Base-by-base conservation (phyloP, 441 rosid genomes). In the Adansonia grandidieri region DNA sequence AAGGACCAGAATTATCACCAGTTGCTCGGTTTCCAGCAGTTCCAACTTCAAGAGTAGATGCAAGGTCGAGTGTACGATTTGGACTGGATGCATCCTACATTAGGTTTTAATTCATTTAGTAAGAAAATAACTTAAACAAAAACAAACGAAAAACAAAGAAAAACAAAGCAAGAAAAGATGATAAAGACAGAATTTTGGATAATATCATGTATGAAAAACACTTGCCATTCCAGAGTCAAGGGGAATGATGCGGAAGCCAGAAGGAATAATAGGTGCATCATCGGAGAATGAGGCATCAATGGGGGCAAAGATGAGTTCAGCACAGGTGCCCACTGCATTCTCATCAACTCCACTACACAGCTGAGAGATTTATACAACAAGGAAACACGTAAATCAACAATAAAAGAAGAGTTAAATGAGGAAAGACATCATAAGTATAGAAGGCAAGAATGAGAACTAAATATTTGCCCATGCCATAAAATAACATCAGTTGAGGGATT, bases 211-310 rank as follows among this genome's bases (percentile, higher is more conserved):
- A 37, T 37, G 5, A 37, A 0, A 37, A 72, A 2, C 80, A 76
- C 76, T 17, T 78, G 87, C 95, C 77, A 84, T 77, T 80, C 84
- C 84, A 5, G 93, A 89, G 60, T 88, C 95, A 14, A 91, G 84
- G 14, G 91, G 95, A 75, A 91, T 91, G 83, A 91, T 88, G 79
- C 93, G 91, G 82, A 91, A 91, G 17, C 95, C 95, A 7, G 91
- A 91, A 87, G 95, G 95, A 61, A 91, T 81, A 62, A 89, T 88
- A 0, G 93, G 95, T 2, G 91, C 93, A 78, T 91, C 93, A 19
- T 91, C 95, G 6, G 93, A 89, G 80, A 91, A 91, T 5, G 95
- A 89, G 5, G 91, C 93, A 54, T 91, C 93, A 2, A 91, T 91
- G 9, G 95, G 95, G 65, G 93, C 93, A 84, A 91, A 88, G 69